Evolutionary conservation across 768 basidiomycete genomes (phyloP), one percentile per base, ranked within the genome.

Genomic region (Agaricus blazei): DNA sequence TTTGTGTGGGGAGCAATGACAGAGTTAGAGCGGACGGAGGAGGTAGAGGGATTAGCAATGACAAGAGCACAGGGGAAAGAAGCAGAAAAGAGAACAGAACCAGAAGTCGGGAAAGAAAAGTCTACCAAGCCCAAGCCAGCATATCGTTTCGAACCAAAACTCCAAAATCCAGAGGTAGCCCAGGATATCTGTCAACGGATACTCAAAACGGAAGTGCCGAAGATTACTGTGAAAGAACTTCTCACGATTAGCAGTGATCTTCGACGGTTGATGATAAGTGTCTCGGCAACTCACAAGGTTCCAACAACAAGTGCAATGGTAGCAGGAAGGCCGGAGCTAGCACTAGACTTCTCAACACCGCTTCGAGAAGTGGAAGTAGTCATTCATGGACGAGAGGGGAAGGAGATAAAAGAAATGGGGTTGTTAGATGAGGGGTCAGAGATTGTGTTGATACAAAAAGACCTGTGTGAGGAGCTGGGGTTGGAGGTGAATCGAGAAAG

Each of bases 361-460:
- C 50, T 62, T 37, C 57, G 56, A n/a, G 59, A 60, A 37, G 24
- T 58, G 2, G 49, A 56, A 1, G 51, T 65, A 4, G 15, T 41
- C 11, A 49, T 61, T 31, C 31, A 31, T 31, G 31, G 31, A 31
- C 31, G 4, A 9, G 31, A 7, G 45, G n/a, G 24, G 58, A 57
- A 26, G 31, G 15, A 31, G 3, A 31, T 23, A 45, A 31, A n/a
- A 15, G 52, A 53, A 42, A 19, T 56, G 36, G 60, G 52, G 24
- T 48, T 61, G 23, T 28, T 63, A 29, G 59, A 63, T 41, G 59
- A 63, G 7, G 51, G 64, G 15, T 67, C 60, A 7, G 62, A 68
- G 42, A 66, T 67, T 12, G 63, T 68, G 19, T 51, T 68, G 3
- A 53, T 68, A 1, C 3, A 54, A 2, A 56, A 59, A 15, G 63